Evolutionary conservation across 2,329 filamentous ascomycete genomes (phyloP), one percentile per base, ranked within the genome.

Genomic region (Phaeophleospora eucalypticola): DNA sequence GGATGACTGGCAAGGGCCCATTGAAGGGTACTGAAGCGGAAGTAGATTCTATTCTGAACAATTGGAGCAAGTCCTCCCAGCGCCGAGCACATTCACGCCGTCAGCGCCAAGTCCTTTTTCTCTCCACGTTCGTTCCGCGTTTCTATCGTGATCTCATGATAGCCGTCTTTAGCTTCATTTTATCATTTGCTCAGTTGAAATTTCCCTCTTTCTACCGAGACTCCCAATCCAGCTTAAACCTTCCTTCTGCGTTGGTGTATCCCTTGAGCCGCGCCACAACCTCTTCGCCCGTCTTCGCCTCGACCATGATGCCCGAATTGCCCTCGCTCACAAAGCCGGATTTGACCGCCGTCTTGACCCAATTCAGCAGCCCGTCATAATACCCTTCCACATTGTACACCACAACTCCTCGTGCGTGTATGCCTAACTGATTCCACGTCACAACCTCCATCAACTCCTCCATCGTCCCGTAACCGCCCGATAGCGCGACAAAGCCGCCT

Each of bases 391-490:
- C 78, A 67, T 97, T 97, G 58, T 87, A 81, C 40, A 96, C 73
- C 44, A 91, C 83, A 37, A 97, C 83, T 3, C 86, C 87, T 41
- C 79, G 76, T 58, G 77, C 77, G 70, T 97, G 93, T 56, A 98
- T 97, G 1, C 93, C 91, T 41, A 98, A 72, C 72, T 97, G 93
- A 68, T 96, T 97, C 65, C 93, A 98, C 9, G 88, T 94, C 19
- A 83, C 83, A 2, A 88, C 82, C 72, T 94, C 88, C 69, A 95
- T 89, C 65, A 98, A 78, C 76, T 98, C 93, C 73, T 98, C 93
- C 65, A 97, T 79, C 2, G 93, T 98, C 16, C 93, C 93, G 68
- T 91, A 98, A 0, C 93, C 93, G 36, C 91, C 91, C 45, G 80
- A 82, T 49, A 98, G 73, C 20, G 89, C 89, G 34, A 98, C 82